Evolutionary conservation across 192 early-diverging fungal species (phyloP).

Genomic region (Backusella psychrophila): DNA sequence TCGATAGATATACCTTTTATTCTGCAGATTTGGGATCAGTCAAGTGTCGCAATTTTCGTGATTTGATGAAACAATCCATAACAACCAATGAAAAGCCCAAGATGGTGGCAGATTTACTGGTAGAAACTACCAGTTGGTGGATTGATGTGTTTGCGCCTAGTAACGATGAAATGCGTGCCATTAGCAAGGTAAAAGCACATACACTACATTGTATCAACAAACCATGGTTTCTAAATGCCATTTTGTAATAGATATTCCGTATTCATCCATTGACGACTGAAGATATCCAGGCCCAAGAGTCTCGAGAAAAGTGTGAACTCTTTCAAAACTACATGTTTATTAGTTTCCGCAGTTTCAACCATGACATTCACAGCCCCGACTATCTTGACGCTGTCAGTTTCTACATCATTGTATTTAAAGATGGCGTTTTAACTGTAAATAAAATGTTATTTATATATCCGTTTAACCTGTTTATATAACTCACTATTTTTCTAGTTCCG

Average conservation of each 20-base stretch:
- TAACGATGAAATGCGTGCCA: slow-evolving; percentile 56
- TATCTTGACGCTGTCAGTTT: slow-evolving; percentile 40
- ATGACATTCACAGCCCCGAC: slow-evolving; percentile 19
- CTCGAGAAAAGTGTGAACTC: slow-evolving; percentile 86
- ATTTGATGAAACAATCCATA: not conserved
- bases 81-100: not conserved
- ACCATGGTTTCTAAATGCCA: not conserved
- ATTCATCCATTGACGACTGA: slow-evolving; percentile 91
- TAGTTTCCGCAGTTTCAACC: slow-evolving; percentile 64
- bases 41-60: not conserved
- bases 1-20: slow-evolving; percentile 11
- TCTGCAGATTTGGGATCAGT: slow-evolving; percentile 2
- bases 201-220: not conserved
- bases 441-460: not conserved
- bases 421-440: slow-evolving; percentile 49
- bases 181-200: slow-evolving; percentile 42
- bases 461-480: not conserved
- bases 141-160: slow-evolving; percentile 65
- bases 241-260: slow-evolving; percentile 56
- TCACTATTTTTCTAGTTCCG: slow-evolving; percentile 58
- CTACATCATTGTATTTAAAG: slow-evolving; percentile 47
- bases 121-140: slow-evolving; percentile 45
- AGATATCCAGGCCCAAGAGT: slow-evolving; percentile 81
- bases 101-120: not conserved
- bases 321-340: slow-evolving; percentile 91